Evolutionary conservation across 2,329 filamentous ascomycete species (phyloP), one percentile per base, ranked within the genome.

Genomic region (Aspergillus felis): DNA sequence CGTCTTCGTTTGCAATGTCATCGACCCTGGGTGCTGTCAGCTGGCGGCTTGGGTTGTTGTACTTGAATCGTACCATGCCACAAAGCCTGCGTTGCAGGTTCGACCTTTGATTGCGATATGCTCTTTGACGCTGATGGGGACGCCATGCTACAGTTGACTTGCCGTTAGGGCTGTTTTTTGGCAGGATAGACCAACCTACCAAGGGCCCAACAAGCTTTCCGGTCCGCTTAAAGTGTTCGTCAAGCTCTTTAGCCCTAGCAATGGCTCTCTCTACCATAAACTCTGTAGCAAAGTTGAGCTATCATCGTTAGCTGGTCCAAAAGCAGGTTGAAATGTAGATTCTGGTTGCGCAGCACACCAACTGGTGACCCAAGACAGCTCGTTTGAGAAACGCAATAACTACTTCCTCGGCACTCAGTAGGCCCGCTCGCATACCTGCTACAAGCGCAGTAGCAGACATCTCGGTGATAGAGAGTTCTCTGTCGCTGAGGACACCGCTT

Each of bases 71-170:
- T 57, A 73, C 72, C 67, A 75, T 28, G 71, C 68, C 3, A 71
- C 70, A 49, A 71, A 76, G 29, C 71, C 73, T 2, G 67, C 71
- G 46, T 74, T 71, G 55, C 68, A 71, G 1, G 67, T 71, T 25
- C 62, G 70, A 1, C 81, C 83, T 56, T 81, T 81, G 28, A 87
- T 75, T 9, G 84, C 80, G 66, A 87, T 84, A 14, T 84, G 83
- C 54, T 88, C 85, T 63, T 87, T 88, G 3, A 85, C 69, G 46
- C 77, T 81, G 53, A 86, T 78, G 0, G 83, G 83, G 5, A 86
- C 68, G 0, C 82, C 84, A 63, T 83, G 83, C 58, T 63, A 51
- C 2, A 17, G 32, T 35, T 27, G 12, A 46, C 41, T 48, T 50
- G 42, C 7, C 20, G 22, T 17, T 20, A 28, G 22, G 28, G 22